Evolutionary conservation across 2,329 filamentous ascomycete species (phyloP), one percentile per base, ranked within the genome.

Genomic region (Aspergillus amoenus): DNA sequence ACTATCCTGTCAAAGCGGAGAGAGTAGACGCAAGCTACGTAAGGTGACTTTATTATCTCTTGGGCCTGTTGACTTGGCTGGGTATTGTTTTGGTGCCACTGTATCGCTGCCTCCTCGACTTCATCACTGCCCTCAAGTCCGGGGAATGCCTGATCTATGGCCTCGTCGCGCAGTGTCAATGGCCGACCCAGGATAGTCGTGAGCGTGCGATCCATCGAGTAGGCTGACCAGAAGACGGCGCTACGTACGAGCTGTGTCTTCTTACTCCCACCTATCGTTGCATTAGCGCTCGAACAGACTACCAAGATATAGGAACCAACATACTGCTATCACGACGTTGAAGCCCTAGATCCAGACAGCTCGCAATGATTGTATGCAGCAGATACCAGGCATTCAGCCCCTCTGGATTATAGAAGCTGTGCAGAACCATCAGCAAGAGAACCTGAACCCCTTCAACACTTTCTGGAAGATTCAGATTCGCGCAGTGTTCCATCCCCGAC

Each of bases 321-420:
- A 18, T 37, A 55, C 52, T 37, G 18, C 46, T 55, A 30, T 55
- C 43, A 12, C 52, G 52, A 5, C 52, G 52, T 9, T 55, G 52
- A 15, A 55, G 37, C 3, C 52, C 52, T 12, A 55, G 37, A 27
- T 55, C 52, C 21, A 55, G 24, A 21, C 45, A 55, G 39, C 52
- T 55, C 6, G 52, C 52, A 6, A 55, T 42, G 27, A 55, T 55
- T 12, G 52, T 55, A 21, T 55, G 52, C 6, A 55, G 21, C 5
- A 55, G 39, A 15, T 55, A 55, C 52, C 52, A 55, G 2, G 52
- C 52, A 32, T 50, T 55, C 9, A 55, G 45, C 3, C 52, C 52
- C 17, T 55, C 52, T 5, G 52, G 52, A 21, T 32, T 49, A n/a
- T 49, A 50, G 17, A 55, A 55, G 17, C 45, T 55, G 34, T 55